A percentile compares a stretch with the other conserved stretches of the same genome.
Conservation (phyloP, 208 protist genomes). For the Trypanosomatidae sp. region DNA sequence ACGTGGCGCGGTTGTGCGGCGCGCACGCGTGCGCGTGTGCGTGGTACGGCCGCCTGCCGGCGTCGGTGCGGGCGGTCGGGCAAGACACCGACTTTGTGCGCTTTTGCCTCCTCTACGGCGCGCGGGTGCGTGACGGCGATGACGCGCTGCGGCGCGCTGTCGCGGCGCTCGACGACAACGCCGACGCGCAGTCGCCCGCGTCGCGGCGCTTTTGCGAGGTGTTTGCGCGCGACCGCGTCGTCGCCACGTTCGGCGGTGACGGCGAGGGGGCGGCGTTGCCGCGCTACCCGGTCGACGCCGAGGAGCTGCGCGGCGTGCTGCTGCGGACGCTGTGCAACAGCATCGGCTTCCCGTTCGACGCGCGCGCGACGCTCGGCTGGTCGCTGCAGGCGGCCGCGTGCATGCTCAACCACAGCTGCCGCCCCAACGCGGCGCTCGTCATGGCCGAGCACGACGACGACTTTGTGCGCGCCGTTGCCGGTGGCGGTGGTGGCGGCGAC, state of each 20-base stretch:
- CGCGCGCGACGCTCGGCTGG: slow-evolving; percentile 53
- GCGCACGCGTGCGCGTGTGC: slow-evolving; percentile 35
- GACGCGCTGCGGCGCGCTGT: slow-evolving; percentile 11
- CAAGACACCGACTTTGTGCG: slow-evolving; percentile 76
- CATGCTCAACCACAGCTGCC: slow-evolving; percentile 81
- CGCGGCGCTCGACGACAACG: slow-evolving; percentile 21
- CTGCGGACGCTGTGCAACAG: slow-evolving; percentile 58
- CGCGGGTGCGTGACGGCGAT: slow-evolving; percentile 31
- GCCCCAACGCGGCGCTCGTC: slow-evolving; percentile 50
- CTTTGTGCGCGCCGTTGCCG: slow-evolving; percentile 1
- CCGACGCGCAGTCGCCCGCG: slow-evolving; percentile 14
- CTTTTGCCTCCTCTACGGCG: slow-evolving; percentile 54
- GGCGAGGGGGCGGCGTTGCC: slow-evolving; percentile 3
- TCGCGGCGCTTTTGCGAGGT: slow-evolving; percentile 32
- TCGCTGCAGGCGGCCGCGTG: slow-evolving; percentile 44
- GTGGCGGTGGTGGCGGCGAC: slow-evolving; percentile 3
- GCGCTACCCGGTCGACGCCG: slow-evolving; percentile 23
- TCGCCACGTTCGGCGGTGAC: slow-evolving; percentile 13
- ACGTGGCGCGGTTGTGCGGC: slow-evolving; percentile 6
- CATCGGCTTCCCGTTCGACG: slow-evolving; percentile 66
- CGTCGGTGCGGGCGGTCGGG: slow-evolving; percentile 21
- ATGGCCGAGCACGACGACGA: slow-evolving; percentile 16
- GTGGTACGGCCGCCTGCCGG: slow-evolving; percentile 59
- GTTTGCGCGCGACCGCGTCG: slow-evolving; percentile 36
- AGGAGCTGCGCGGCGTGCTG: slow-evolving; percentile 40